Evolutionary conservation across 2,329 filamentous ascomycete genomes (phyloP).

Genomic region (Neurospora sp.): DNA sequence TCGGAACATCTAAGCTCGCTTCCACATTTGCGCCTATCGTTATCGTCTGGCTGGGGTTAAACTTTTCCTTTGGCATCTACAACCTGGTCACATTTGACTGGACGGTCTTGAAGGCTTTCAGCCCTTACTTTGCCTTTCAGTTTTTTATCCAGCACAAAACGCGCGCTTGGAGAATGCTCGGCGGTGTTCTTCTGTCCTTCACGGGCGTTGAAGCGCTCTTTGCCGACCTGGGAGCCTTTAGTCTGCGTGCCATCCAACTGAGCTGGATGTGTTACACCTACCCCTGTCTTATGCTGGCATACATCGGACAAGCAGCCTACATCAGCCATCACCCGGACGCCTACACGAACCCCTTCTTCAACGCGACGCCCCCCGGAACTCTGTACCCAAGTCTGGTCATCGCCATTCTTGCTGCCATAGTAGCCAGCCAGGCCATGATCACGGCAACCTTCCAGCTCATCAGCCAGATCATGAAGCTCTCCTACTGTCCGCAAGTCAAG

Average conservation of each 20-base stretch:
- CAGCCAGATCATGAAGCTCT: constrained; percentile 60
- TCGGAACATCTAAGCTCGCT: constrained; percentile 53
- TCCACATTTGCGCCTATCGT: constrained; percentile 55
- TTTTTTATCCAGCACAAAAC: constrained; percentile 51
- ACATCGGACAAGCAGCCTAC: constrained; percentile 65
- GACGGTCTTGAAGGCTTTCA: constrained; percentile 46
- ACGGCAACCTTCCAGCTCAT: constrained; percentile 62
- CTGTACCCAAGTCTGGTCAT: constrained; percentile 57
- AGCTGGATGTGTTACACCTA: constrained; percentile 61
- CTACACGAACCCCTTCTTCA: constrained; percentile 65
- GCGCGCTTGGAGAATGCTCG: constrained; percentile 53
- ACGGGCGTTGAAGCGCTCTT: constrained; percentile 74
- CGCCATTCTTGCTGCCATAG: constrained; percentile 60
- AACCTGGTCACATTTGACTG: constrained; percentile 43
- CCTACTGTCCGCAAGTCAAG: constrained; percentile 68
- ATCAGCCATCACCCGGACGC: constrained; percentile 45
- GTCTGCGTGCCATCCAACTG: constrained; percentile 57
- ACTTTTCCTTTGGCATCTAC: constrained; percentile 53
- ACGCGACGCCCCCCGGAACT: constrained; percentile 55
- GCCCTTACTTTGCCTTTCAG: constrained; percentile 47
- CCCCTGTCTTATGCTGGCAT: constrained; percentile 55
- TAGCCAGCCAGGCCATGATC: constrained; percentile 71
- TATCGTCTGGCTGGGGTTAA: constrained; percentile 56
- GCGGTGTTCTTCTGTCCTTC: constrained; percentile 64
- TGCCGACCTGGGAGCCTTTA: constrained; percentile 68